Percentiles rank a stretch among this genome's conserved stretches.
These are phyloP conservation scores for Aplosporella prunicola DNA, from an alignment of 2,329 filamentous ascomycete genomes.

Conservation along the genomic window DNA sequence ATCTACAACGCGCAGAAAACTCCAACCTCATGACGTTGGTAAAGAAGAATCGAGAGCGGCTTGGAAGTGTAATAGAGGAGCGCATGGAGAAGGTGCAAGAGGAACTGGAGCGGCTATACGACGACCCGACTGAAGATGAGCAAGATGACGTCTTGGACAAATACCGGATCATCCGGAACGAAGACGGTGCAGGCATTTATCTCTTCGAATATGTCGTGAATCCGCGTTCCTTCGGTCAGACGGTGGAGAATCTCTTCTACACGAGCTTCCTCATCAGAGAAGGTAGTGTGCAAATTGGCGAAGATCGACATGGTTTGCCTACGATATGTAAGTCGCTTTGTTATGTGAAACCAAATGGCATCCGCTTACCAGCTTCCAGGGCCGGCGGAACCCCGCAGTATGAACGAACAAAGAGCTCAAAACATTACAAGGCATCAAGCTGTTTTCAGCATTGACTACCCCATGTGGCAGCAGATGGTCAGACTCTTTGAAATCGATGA, in stretches of 20 bases:
- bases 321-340: slow-evolving; percentile 68
- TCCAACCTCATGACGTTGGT: slow-evolving; percentile 74
- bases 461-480: slow-evolving; percentile 71
- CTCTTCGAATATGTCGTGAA: slow-evolving; percentile 86
- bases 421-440: slow-evolving; percentile 62
- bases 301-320: slow-evolving; percentile 66
- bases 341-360: too few species aligned
- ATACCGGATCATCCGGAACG: slow-evolving; percentile 51
- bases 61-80: slow-evolving; percentile 37
- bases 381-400: slow-evolving; percentile 37
- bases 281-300: slow-evolving; percentile 63
- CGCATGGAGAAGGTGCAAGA: slow-evolving; percentile 35
- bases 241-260: slow-evolving; percentile 94
- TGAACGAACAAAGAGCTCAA: slow-evolving; percentile 47
- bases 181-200: slow-evolving; percentile 55
- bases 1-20: slow-evolving; percentile 66
- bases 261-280: slow-evolving; percentile 89
- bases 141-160: slow-evolving; percentile 49
- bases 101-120: slow-evolving; percentile 19
- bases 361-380: slow-evolving; percentile 25
- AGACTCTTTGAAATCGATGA: slow-evolving; percentile 66
- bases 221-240: slow-evolving; percentile 83
- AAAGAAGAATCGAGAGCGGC: slow-evolving; percentile 57
- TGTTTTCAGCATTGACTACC: slow-evolving; percentile 78
- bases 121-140: slow-evolving; percentile 29